phyloP scores from a whole-genome alignment of 2,329 filamentous ascomycete species.

The Colletotrichum sp. region DNA sequence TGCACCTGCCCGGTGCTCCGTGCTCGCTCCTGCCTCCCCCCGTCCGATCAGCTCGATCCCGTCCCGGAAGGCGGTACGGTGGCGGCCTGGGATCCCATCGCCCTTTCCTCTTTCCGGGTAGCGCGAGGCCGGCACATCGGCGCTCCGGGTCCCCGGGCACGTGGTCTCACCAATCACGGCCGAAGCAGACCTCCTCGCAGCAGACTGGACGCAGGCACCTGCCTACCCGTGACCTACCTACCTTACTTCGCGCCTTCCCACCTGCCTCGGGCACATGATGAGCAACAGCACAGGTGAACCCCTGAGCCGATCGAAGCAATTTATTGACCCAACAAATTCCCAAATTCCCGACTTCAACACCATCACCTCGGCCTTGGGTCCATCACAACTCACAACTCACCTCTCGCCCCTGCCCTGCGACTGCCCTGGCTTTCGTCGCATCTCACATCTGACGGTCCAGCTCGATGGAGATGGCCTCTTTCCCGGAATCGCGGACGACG shows the following conservation, averaged over 20 bases:
- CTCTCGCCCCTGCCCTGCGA: not conserved
- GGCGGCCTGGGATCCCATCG: not conserved
- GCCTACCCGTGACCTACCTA: not conserved
- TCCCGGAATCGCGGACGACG: not conserved
- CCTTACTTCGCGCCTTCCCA: not conserved
- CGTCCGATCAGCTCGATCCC: not conserved
- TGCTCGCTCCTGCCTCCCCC: not conserved
- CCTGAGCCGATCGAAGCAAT: not conserved
- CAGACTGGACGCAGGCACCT: not conserved
- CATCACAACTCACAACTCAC: not conserved
- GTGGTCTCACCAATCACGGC: not conserved
- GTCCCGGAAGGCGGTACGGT: not conserved
- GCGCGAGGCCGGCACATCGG: not conserved
- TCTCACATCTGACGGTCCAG: not conserved
- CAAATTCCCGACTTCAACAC: not conserved
- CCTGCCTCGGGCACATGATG: not conserved
- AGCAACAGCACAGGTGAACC: not conserved
- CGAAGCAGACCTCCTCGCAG: not conserved
- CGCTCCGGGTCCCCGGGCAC: not conserved
- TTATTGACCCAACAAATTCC: not conserved
- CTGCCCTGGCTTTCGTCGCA: not conserved
- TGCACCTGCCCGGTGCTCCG: not conserved
- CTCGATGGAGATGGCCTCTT: not conserved
- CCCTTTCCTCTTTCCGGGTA: not conserved
- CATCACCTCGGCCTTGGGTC: not conserved